These are phyloP conservation scores for Panaeolus cyanescens DNA, from an alignment of 768 basidiomycete species.

Conservation along the genomic window DNA sequence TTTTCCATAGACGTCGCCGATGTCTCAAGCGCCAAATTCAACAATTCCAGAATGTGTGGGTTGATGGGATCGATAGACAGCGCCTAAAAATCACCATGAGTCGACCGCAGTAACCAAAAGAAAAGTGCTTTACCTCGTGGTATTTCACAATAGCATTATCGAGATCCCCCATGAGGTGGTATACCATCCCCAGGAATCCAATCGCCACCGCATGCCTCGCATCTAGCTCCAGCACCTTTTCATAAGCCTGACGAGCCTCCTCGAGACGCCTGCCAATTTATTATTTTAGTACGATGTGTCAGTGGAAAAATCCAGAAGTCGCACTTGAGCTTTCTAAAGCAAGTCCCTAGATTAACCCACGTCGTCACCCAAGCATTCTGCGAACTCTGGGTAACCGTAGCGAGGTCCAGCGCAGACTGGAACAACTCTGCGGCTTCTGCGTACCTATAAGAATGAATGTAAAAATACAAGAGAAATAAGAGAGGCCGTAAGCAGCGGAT, in stretches of 20 bases:
- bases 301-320: slow-evolving; percentile 19
- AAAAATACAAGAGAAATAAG: not conserved
- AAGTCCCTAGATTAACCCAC: slow-evolving; percentile 91
- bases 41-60: slow-evolving; percentile 74
- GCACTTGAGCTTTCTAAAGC: slow-evolving; percentile 78
- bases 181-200: slow-evolving; percentile 87
- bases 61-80: slow-evolving; percentile 85
- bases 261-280: slow-evolving; percentile 41
- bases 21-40: slow-evolving; percentile 79
- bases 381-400: slow-evolving; percentile 83
- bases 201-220: slow-evolving; percentile 82
- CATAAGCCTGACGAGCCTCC: slow-evolving; percentile 74
- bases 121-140: slow-evolving; percentile 69
- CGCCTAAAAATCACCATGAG: slow-evolving; percentile 43
- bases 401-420: slow-evolving; percentile 73
- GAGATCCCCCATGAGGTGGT: slow-evolving; percentile 71
- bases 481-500: not conserved
- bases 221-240: slow-evolving; percentile 82
- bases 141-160: slow-evolving; percentile 88
- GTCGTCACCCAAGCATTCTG: slow-evolving; percentile 87
- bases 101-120: not conserved
- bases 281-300: not conserved
- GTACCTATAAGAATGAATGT: slow-evolving; percentile 52
- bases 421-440: slow-evolving; percentile 72
- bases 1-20: slow-evolving; percentile 18